phyloP scores from a whole-genome alignment of 2,329 filamentous ascomycete genomes.

The Trichoderma breve region DNA sequence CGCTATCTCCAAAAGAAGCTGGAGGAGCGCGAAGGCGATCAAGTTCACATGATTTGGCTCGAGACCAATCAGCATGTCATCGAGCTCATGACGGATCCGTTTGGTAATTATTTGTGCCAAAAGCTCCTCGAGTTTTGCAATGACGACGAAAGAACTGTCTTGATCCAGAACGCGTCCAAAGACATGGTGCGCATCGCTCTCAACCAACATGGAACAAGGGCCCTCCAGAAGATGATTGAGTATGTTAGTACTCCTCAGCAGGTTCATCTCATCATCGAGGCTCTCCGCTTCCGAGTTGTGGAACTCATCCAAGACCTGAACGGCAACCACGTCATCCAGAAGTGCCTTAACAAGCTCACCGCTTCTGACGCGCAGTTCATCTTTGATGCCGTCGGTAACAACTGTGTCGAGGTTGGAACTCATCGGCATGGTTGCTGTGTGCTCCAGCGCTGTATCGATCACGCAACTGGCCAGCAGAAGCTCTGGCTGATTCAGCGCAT shows the following conservation, averaged over 20 bases:
- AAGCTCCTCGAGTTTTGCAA: slow-evolving; percentile 95
- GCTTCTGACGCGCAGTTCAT: slow-evolving; percentile 89
- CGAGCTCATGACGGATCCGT: slow-evolving; percentile 98
- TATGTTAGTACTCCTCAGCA: slow-evolving; percentile 85
- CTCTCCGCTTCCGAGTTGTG: slow-evolving; percentile 80
- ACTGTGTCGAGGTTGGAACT: slow-evolving; percentile 89
- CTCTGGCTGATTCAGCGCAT: slow-evolving; percentile 81
- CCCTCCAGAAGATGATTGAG: slow-evolving; percentile 99
- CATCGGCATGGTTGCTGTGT: slow-evolving; percentile 98
- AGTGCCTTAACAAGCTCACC: slow-evolving; percentile 92
- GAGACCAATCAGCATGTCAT: slow-evolving; percentile 93
- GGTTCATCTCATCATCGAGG: slow-evolving; percentile 81
- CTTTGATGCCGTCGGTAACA: slow-evolving; percentile 84
- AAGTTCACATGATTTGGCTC: slow-evolving; percentile 88
- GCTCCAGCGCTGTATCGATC: slow-evolving; percentile 95
- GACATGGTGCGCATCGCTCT: slow-evolving; percentile 91
- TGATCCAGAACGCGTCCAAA: slow-evolving; percentile 85
- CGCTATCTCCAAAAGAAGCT: slow-evolving; percentile 96
- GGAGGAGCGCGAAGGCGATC: slow-evolving; percentile 79
- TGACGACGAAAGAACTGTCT: slow-evolving; percentile 87
- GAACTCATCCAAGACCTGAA: slow-evolving; percentile 96
- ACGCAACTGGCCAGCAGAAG: slow-evolving; percentile 88
- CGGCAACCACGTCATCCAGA: slow-evolving; percentile 98
- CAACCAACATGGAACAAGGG: slow-evolving; percentile 95
- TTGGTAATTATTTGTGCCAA: slow-evolving; percentile 98